These are phyloP conservation scores for Aspergillus sp. DNA, from an alignment of 2,329 filamentous ascomycete genomes.

Conservation along the genomic window DNA sequence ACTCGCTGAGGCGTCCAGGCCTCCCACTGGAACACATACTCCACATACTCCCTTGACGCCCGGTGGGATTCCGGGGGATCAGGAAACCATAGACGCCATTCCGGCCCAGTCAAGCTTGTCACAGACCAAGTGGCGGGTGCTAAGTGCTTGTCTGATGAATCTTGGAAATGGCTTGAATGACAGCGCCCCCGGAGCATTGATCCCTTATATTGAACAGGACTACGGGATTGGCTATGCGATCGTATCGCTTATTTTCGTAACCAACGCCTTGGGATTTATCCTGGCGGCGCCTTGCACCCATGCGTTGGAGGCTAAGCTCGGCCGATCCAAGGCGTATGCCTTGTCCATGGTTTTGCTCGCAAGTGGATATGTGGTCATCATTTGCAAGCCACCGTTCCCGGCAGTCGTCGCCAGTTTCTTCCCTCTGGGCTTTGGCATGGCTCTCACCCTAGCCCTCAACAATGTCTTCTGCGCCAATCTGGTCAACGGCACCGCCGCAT, in stretches of 20 bases:
- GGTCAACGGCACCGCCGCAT: slow-evolving; percentile 50
- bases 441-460: slow-evolving; percentile 53
- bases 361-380: slow-evolving; percentile 63
- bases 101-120: background rate
- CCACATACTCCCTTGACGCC: slow-evolving; percentile 7
- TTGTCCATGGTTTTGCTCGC: slow-evolving; percentile 58
- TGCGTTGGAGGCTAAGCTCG: slow-evolving; percentile 59
- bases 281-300: slow-evolving; percentile 69
- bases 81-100: slow-evolving; percentile 29
- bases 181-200: slow-evolving; percentile 71
- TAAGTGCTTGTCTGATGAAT: slow-evolving; percentile 63
- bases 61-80: slow-evolving; percentile 16
- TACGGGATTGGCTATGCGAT: slow-evolving; percentile 75
- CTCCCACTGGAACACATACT: slow-evolving; percentile 10
- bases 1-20: background rate
- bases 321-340: slow-evolving; percentile 64
- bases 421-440: slow-evolving; percentile 57
- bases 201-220: slow-evolving; percentile 75
- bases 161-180: slow-evolving; percentile 73
- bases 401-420: slow-evolving; percentile 68
- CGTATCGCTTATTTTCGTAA: slow-evolving; percentile 79
- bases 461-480: slow-evolving; percentile 59
- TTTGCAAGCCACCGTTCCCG: slow-evolving; percentile 68
- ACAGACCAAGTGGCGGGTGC: slow-evolving; percentile 67
- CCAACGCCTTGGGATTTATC: slow-evolving; percentile 75